Percentiles rank a stretch among this genome's conserved stretches.
Evolutionary conservation across 495 filamentous ascomycete genomes (phyloP).

Genomic region (Hyaloscypha hepaticicola): DNA sequence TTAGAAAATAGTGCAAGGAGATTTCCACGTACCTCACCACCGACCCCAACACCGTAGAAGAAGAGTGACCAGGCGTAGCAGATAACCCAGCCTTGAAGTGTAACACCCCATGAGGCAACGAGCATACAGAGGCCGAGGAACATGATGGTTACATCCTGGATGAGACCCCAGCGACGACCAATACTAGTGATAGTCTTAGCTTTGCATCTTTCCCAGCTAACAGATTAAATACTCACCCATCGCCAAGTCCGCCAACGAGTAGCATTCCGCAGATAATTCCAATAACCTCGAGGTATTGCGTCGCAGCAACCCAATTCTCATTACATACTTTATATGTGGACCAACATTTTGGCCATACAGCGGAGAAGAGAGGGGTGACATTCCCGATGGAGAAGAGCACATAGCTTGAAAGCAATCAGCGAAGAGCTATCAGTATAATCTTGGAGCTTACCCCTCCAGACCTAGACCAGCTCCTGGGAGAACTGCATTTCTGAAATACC

Average conservation of each 20-base stretch:
- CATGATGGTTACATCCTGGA: slow-evolving; percentile 93
- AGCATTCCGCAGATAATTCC: slow-evolving; percentile 90
- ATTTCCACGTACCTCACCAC: slow-evolving; percentile 57
- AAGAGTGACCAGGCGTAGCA: slow-evolving; percentile 90
- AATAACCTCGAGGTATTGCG: slow-evolving; percentile 81
- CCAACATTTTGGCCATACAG: slow-evolving; percentile 75
- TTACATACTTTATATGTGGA: slow-evolving; percentile 58
- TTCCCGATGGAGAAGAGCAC: slow-evolving; percentile 95
- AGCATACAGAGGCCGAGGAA: slow-evolving; percentile 84
- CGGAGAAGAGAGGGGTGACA: slow-evolving; percentile 70
- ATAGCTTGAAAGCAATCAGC: slow-evolving; percentile 21
- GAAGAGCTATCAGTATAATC: slow-evolving; percentile 50
- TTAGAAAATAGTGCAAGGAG: neutral
- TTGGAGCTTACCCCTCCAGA: slow-evolving; percentile 64
- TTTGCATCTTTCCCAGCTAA: too few species aligned
- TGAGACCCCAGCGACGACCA: slow-evolving; percentile 86
- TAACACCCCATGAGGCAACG: slow-evolving; percentile 79
- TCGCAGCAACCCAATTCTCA: slow-evolving; percentile 68
- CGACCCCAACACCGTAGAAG: slow-evolving; percentile 88
- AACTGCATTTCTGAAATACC: slow-evolving; percentile 84
- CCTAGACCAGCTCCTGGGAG: slow-evolving; percentile 85
- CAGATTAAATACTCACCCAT: slow-evolving; percentile 34
- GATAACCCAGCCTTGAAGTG: slow-evolving; percentile 85
- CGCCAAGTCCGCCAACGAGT: slow-evolving; percentile 60
- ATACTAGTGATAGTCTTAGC: slow-evolving; percentile 49